Evolutionary conservation across 208 protist species (phyloP).

Genomic region (Acanthamoeba rhysodes): DNA sequence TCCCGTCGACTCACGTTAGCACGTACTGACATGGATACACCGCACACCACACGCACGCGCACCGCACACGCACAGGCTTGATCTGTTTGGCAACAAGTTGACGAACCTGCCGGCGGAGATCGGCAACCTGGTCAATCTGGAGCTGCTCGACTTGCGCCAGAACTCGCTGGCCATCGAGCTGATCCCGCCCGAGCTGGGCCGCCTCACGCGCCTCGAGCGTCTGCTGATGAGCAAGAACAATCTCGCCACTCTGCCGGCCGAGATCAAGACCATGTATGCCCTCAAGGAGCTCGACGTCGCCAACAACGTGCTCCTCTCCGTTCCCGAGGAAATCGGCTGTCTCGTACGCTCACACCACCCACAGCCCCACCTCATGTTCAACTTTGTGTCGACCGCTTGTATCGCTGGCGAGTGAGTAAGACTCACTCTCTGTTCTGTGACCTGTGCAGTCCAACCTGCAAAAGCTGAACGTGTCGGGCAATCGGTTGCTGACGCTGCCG

Average conservation of each 20-base stretch:
- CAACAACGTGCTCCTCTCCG: conserved; percentile 46
- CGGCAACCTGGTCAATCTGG: conserved; percentile 73
- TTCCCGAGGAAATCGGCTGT: conserved; percentile 73
- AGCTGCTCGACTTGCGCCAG: conserved; percentile 71
- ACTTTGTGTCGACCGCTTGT: neutral
- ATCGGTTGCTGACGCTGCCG: conserved; percentile 82
- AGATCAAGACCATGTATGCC: conserved; percentile 74
- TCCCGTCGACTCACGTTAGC: neutral
- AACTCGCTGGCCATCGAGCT: conserved; percentile 64
- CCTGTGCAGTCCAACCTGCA: conserved; percentile 59
- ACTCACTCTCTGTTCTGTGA: neutral
- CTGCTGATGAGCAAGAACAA: conserved; percentile 74
- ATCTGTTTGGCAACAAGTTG: conserved; percentile 80
- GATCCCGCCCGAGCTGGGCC: conserved; percentile 70
- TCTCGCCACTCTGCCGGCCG: conserved; percentile 49
- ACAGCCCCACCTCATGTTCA: neutral
- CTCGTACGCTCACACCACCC: conserved; percentile 15
- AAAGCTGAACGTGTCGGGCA: conserved; percentile 84
- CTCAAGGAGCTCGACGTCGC: conserved; percentile 68
- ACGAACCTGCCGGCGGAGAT: conserved; percentile 82
- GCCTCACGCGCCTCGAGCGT: conserved; percentile 49
- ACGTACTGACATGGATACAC: neutral
- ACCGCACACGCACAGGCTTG: conserved; percentile 53
- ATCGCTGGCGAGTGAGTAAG: neutral
- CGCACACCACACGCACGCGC: neutral